Evolutionary conservation across 2,329 filamentous ascomycete species (phyloP).

Genomic region (Fusarium torreyae): DNA sequence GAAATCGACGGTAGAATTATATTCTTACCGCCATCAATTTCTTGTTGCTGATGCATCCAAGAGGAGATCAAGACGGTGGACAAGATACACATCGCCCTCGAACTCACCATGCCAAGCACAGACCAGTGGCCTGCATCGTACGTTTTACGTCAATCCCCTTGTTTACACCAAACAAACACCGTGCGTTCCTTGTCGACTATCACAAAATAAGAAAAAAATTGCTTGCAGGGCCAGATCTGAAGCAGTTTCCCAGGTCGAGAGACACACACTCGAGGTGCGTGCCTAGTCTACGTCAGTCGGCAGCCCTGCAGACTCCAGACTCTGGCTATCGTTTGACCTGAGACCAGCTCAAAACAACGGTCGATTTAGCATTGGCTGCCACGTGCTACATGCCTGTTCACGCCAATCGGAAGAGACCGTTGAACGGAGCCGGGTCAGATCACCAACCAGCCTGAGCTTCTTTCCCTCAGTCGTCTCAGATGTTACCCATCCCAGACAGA

Average conservation of each 20-base stretch:
- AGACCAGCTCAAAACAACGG: slow-evolving; percentile 48
- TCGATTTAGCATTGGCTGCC: slow-evolving; percentile 44
- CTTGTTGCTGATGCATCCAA: not conserved
- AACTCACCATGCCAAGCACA: slow-evolving; percentile 33
- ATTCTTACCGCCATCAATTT: slow-evolving; percentile 23
- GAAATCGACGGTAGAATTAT: not conserved
- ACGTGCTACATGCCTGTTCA: slow-evolving; percentile 44
- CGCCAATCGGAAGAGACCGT: slow-evolving; percentile 42
- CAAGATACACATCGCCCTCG: slow-evolving; percentile 15
- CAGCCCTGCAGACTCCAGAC: slow-evolving; percentile 28
- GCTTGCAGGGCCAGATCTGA: slow-evolving; percentile 20
- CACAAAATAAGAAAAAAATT: slow-evolving; percentile 21
- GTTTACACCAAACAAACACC: slow-evolving; percentile 5
- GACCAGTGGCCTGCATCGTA: slow-evolving; percentile 16
- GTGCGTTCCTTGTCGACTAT: slow-evolving; percentile 16
- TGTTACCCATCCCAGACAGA: not conserved
- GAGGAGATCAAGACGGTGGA: slow-evolving; percentile 19
- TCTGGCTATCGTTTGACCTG: slow-evolving; percentile 41
- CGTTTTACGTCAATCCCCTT: slow-evolving; percentile 21
- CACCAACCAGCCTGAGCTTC: slow-evolving; percentile 16
- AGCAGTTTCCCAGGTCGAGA: slow-evolving; percentile 6
- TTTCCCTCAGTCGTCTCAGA: slow-evolving; percentile 10
- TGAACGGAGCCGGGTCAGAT: slow-evolving; percentile 12
- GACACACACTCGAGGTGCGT: slow-evolving; percentile 11
- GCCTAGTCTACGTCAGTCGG: slow-evolving; percentile 22